Percentiles rank a stretch among this genome's conserved stretches.
phyloP scores from a whole-genome alignment of 208 protist genomes.

The Crithidia brevicula region DNA sequence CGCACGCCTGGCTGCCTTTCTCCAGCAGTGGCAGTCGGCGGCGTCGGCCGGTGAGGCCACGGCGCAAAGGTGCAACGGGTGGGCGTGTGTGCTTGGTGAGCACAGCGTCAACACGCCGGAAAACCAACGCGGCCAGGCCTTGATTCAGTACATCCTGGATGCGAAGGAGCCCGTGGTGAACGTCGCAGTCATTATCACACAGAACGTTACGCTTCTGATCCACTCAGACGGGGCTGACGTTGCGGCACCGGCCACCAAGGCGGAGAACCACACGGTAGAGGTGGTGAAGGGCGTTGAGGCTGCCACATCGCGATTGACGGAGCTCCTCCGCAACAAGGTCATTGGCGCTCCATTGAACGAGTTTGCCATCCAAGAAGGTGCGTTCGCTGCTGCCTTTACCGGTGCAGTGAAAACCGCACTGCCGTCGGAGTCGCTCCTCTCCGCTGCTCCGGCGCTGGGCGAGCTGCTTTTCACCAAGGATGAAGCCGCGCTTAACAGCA shows the following conservation, averaged over 20 bases:
- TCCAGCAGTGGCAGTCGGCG: conserved; percentile 46
- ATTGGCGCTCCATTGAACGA: conserved; percentile 74
- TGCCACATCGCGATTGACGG: conserved; percentile 15
- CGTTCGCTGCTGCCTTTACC: conserved; percentile 56
- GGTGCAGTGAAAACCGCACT: conserved; percentile 31
- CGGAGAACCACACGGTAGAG: conserved; percentile 19
- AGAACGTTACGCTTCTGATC: conserved; percentile 45
- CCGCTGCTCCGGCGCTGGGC: conserved; percentile 70
- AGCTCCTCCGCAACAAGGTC: conserved; percentile 35
- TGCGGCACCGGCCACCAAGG: conserved; percentile 17
- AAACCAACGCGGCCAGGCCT: conserved; percentile 82
- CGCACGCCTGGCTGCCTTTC: conserved; percentile 37
- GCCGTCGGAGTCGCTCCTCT: conserved; percentile 36
- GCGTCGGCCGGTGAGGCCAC: conserved; percentile 29
- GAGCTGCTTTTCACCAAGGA: conserved; percentile 89
- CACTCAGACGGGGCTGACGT: conserved; percentile 33
- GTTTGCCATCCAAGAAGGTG: conserved; percentile 75
- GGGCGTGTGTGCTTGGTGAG: conserved; percentile 70
- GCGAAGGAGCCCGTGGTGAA: conserved; percentile 50
- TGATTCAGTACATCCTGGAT: conserved; percentile 83
- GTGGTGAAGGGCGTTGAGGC: conserved; percentile 19
- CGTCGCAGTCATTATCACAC: conserved; percentile 54
- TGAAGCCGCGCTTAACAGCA: conserved; percentile 52
- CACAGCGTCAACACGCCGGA: conserved; percentile 67
- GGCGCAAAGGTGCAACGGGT: conserved; percentile 38